These are phyloP conservation scores for Aquilaria agallochum DNA, from an alignment of 441 rosid species.

Conservation along the genomic window DNA sequence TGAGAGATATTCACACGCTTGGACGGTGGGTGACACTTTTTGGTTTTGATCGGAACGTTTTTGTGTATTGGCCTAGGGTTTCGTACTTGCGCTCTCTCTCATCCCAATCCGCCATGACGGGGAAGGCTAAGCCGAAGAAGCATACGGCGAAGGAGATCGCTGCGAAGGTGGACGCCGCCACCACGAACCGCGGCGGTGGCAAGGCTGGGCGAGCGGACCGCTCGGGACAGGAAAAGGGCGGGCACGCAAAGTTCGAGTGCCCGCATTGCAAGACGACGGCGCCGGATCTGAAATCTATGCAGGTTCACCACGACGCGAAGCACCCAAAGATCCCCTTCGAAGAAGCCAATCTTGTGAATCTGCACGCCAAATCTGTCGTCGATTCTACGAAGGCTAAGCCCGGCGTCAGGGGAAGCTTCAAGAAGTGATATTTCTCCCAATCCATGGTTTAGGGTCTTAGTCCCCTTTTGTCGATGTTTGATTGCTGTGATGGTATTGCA, in stretches of 20 bases:
- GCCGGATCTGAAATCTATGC: conserved; percentile 87
- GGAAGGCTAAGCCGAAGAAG: conserved; percentile 99
- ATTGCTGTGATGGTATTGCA: background rate
- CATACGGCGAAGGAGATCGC: conserved; percentile 96
- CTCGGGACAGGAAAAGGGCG: conserved; percentile 79
- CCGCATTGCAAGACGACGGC: conserved; percentile 84
- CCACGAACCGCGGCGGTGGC: conserved; percentile 93
- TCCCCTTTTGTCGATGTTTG: background rate
- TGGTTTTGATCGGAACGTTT: background rate
- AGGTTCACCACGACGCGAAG: conserved; percentile 92
- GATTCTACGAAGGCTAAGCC: conserved; percentile 41
- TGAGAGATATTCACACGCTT: background rate
- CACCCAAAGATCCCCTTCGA: conserved; percentile 86
- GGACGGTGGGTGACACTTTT: background rate
- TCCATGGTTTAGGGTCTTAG: background rate
- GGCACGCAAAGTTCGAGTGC: conserved; percentile 95
- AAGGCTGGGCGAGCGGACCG: conserved; percentile 79
- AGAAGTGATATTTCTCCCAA: conserved; percentile 38
- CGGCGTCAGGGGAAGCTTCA: conserved; percentile 63
- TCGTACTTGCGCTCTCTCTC: background rate
- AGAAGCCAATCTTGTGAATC: conserved; percentile 59
- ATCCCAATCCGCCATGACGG: conserved; percentile 53
- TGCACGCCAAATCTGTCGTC: conserved; percentile 26
- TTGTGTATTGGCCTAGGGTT: background rate
- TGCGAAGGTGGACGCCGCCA: conserved; percentile 76